Evolutionary conservation across 768 basidiomycete species (phyloP), one percentile per base, ranked within the genome.

Genomic region (Pleurotus sapidus): DNA sequence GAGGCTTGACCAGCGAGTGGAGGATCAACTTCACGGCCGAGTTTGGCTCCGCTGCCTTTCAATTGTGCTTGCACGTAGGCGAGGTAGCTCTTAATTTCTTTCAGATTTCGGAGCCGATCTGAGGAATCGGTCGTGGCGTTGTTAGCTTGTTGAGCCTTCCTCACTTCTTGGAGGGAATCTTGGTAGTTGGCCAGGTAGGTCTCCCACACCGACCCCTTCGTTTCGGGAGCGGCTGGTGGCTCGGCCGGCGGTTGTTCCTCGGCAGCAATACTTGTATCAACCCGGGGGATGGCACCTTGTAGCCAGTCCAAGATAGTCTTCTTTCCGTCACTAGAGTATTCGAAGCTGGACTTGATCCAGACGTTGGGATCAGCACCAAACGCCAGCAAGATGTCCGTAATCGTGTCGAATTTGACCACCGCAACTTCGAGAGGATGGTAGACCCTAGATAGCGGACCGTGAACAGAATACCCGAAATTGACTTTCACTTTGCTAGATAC

Each of bases 21-120:
- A 18, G 76, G 70, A 56, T 73, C 72, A 18, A 78, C 50, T 30
- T 77, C 78, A 4, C 65, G 64, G 76, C 78, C 80, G 0, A 73
- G 66, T 60, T 79, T 79, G 15, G 79, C 78, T 1, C 69, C 71
- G 42, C 67, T 64, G 7, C 69, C 65, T 5, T 62, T 56, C 11
- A 79, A 71, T 2, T 72, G 47, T 14, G 57, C 60, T 57, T 75
- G 67, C 7, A 74, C 63, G 48, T 76, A 74, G 11, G 63, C 24
- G n/a, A 75, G 67, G 60, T 73, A 76, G 8, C 58, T 68, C 58
- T 59, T 68, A 9, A 64, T 51, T 12, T 73, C 72, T 20, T 66
- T 61, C 42, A 64, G 39, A 9, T 37, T 42, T 30, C 23, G 14
- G 27, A 51, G 27, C 18, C 51, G 37, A 12, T 17, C 51, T 4